Conservation (phyloP, 768 basidiomycete species). For the Termitomyces sp. region DNA sequence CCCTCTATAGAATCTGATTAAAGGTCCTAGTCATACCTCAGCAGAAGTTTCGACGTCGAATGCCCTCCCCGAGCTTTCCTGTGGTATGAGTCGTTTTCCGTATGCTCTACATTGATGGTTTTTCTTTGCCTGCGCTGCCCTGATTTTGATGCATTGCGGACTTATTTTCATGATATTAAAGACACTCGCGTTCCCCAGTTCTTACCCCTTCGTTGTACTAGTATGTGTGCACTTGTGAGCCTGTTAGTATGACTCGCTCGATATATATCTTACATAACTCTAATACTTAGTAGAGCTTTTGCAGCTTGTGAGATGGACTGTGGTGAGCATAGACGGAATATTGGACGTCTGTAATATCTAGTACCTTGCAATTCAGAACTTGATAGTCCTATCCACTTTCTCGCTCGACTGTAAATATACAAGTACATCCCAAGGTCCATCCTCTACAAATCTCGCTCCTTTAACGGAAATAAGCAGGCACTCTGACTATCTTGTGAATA, state of each 20-base stretch:
- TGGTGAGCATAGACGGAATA: neutral
- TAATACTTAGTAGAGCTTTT: neutral
- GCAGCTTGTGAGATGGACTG: neutral
- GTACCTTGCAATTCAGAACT: neutral
- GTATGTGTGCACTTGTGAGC: neutral
- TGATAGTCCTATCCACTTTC: neutral
- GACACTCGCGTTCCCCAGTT: neutral
- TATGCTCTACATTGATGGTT: neutral
- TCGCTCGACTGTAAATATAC: neutral
- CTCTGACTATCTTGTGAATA: conserved; percentile 2
- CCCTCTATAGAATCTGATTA: neutral
- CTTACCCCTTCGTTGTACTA: neutral
- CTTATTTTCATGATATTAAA: neutral
- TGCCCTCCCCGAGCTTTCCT: conserved; percentile 11
- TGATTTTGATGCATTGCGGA: neutral
- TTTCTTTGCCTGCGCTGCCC: neutral
- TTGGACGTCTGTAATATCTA: neutral
- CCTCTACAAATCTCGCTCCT: neutral
- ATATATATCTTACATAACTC: neutral
- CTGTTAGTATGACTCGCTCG: neutral
- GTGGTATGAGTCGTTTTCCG: neutral
- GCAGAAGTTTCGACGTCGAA: conserved; percentile 7
- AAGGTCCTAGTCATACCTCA: neutral
- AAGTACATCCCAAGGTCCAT: neutral
- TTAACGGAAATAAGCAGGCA: neutral